Evolutionary conservation across 768 basidiomycete species (phyloP).

Genomic region (Lactarius psammicola): DNA sequence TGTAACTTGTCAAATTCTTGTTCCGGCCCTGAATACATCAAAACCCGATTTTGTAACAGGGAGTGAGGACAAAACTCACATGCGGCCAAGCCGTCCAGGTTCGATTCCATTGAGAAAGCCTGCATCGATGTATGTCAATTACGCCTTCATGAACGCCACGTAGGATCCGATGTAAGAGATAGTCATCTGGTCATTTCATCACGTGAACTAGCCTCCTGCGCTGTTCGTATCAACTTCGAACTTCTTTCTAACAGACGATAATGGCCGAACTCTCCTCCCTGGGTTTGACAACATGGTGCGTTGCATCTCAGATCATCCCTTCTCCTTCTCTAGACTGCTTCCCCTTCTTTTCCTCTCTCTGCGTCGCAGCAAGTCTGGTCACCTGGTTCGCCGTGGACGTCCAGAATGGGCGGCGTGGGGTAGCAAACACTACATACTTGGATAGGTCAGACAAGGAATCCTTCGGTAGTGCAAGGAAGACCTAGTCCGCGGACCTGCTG

Average conservation of each 20-base stretch:
- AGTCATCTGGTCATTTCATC: too few relatives aligned
- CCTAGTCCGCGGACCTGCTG: neutral
- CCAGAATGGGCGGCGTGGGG: conserved; percentile 33
- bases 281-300: conserved; percentile 78
- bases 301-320: neutral
- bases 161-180: too few relatives aligned
- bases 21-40: conserved; percentile 47
- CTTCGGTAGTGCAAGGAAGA: neutral
- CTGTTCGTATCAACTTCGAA: too few relatives aligned
- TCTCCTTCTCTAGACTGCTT: too few relatives aligned
- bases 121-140: too few relatives aligned
- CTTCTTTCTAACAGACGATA: conserved; percentile 80
- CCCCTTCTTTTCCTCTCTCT: conserved; percentile 76
- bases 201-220: too few relatives aligned
- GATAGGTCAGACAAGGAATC: neutral
- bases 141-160: too few relatives aligned
- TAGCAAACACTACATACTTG: neutral
- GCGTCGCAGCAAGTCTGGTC: conserved; percentile 55
- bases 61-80: conserved; percentile 55
- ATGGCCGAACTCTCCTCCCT: conserved; percentile 83
- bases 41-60: conserved; percentile 60
- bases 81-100: too few relatives aligned
- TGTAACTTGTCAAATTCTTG: conserved; percentile 81
- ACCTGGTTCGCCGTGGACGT: conserved; percentile 68
- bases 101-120: too few relatives aligned